Evolutionary conservation across 306 rosid species (phyloP).

Genomic region (Citrullus colocynthis): DNA sequence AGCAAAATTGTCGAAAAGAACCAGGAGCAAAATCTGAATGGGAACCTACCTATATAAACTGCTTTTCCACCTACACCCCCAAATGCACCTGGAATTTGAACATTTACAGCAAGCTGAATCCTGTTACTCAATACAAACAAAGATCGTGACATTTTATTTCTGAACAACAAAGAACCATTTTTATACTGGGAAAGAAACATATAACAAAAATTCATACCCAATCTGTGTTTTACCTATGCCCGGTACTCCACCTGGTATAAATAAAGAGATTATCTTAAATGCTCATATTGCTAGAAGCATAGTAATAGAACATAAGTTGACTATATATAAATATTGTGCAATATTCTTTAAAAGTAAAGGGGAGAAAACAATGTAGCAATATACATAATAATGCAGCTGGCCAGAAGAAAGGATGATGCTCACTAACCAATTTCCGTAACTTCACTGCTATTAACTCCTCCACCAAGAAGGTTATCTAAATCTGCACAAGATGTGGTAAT

Average conservation of each 20-base stretch:
- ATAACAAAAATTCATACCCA: constrained; percentile 41
- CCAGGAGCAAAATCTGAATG: constrained; percentile 4
- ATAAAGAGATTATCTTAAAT: neutral
- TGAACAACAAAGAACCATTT: neutral
- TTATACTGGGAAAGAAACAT: neutral
- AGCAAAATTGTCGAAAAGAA: constrained; percentile 4
- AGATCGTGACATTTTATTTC: neutral
- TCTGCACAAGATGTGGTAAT: constrained; percentile 72
- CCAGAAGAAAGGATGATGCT: constrained; percentile 1
- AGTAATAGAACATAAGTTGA: neutral
- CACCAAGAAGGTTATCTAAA: constrained; percentile 74
- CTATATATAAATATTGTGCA: neutral
- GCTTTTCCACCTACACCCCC: constrained; percentile 92
- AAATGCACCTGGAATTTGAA: constrained; percentile 65
- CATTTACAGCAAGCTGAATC: constrained; percentile 93
- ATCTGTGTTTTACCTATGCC: constrained; percentile 97
- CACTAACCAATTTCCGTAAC: constrained; percentile 84
- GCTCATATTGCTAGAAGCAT: neutral
- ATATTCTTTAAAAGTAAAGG: neutral
- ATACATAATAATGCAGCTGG: neutral
- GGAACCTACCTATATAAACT: constrained; percentile 57
- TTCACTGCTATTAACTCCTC: constrained; percentile 78
- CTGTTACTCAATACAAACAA: constrained; percentile 25
- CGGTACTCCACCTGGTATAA: constrained; percentile 66
- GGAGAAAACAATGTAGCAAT: neutral